Base-by-base conservation (phyloP, 2,329 filamentous ascomycete species). In the Aaosphaeria arxii region DNA sequence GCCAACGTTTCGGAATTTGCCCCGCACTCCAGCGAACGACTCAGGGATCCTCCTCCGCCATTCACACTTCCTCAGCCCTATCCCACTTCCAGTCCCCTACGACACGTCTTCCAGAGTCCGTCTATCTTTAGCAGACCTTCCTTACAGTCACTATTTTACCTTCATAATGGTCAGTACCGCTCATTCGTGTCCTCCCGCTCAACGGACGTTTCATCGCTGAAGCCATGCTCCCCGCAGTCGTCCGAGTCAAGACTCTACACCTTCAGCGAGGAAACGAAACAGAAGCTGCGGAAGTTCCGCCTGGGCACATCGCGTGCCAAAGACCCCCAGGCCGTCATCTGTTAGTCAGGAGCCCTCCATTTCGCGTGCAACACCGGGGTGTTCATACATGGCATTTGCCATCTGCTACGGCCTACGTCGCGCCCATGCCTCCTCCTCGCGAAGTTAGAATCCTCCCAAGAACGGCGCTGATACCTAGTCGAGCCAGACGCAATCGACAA, bases 231-330 rank as follows among this genome's bases (percentile, higher is more conserved):
- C 33, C 44, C 31, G 29, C 57, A 77, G 73, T 70, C 85, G 62
- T 95, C 91, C 66, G 91, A 96, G 78, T 85, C 90, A 53, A 82
- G 91, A 60, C 81, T 97, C 54, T 97, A 96, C 76, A 89, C 88
- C 50, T 95, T 97, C 82, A 95, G 91, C 31, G 82, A 85, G 55
- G 89, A 94, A 74, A 96, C 90, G 41, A 94, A 87, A 74, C 85
- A 91, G 57, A 86, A 91, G 66, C 83, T 99, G 57, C 88, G 89
- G 71, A 97, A 96, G 74, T 99, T 99, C 76, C 88, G 94, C 44
- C 81, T 99, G 30, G 84, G 87, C 29, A 97, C 94, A 2, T 96
- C 91, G 32, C 80, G 94, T 56, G 85, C 90, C 45, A 92, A 87
- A 67, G 85, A 87, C 42, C 87, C 91, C 0, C 90, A 96, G 76